phyloP scores from a whole-genome alignment of 352 stramenopile genomes.

The Pythium periplocum region DNA sequence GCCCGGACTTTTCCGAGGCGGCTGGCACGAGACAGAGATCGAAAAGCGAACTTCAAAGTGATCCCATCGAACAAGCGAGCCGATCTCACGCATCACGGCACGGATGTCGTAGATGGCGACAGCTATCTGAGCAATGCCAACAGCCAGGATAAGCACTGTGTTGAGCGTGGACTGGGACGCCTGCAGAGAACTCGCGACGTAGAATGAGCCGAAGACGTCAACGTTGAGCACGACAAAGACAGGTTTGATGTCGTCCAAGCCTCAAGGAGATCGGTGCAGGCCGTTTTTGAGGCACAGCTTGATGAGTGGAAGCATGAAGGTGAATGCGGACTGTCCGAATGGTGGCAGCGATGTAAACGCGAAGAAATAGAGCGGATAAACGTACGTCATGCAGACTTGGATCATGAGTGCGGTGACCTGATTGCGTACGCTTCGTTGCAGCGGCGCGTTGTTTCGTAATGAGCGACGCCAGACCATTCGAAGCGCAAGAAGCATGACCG shows the following conservation, averaged over 20 bases:
- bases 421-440: too few species aligned
- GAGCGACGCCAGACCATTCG: too few species aligned
- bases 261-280: not conserved
- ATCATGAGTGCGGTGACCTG: not conserved
- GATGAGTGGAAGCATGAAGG: not conserved
- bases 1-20: too few species aligned
- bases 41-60: too few species aligned
- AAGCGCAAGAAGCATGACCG: too few species aligned
- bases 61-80: too few species aligned
- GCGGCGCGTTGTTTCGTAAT: too few species aligned
- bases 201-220: not conserved
- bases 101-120: not conserved
- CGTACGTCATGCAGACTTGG: not conserved
- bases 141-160: not conserved
- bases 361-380: not conserved
- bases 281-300: conserved; percentile 1
- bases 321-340: not conserved
- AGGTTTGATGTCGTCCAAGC: not conserved
- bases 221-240: conserved; percentile 1
- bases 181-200: not conserved
- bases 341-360: not conserved
- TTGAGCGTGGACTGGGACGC: not conserved
- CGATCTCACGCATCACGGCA: too few species aligned
- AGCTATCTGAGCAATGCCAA: not conserved
- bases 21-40: too few species aligned